These are phyloP conservation scores for Chaetomidium leptoderma DNA, from an alignment of 495 filamentous ascomycete species.

Conservation along the genomic window DNA sequence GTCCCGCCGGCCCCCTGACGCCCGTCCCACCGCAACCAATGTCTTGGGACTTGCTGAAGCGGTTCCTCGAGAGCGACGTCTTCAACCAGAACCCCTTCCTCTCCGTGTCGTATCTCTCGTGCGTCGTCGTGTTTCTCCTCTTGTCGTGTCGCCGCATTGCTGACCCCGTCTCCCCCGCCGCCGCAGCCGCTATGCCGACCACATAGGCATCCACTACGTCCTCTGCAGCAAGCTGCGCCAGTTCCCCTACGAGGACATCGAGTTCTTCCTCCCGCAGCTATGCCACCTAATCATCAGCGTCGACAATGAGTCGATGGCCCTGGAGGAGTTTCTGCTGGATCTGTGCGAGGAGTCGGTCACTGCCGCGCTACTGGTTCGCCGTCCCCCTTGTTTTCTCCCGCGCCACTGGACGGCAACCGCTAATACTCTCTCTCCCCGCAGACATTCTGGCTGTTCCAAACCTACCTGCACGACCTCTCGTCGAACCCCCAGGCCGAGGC, in stretches of 20 bases:
- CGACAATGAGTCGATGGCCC: slow-evolving; percentile 77
- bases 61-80: slow-evolving; percentile 76
- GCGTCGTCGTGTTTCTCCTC: slow-evolving; percentile 33
- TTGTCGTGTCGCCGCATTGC: slow-evolving; percentile 4
- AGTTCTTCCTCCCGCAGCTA: slow-evolving; percentile 77
- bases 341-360: slow-evolving; percentile 76
- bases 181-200: slow-evolving; percentile 69
- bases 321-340: slow-evolving; percentile 76
- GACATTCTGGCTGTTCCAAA: slow-evolving; percentile 83
- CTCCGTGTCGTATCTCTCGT: slow-evolving; percentile 75
- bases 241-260: slow-evolving; percentile 77
- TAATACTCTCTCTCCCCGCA: slow-evolving; percentile 34
- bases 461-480: slow-evolving; percentile 70
- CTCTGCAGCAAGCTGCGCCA: slow-evolving; percentile 74
- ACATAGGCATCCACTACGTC: slow-evolving; percentile 77
- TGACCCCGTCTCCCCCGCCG: slow-evolving; percentile 14
- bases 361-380: slow-evolving; percentile 64
- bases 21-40: slow-evolving; percentile 34
- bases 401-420: not conserved
- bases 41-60: slow-evolving; percentile 64
- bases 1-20: slow-evolving; percentile 14
- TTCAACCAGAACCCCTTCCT: slow-evolving; percentile 78
- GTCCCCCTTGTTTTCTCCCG: not conserved
- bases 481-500: slow-evolving; percentile 61
- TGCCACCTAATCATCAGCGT: slow-evolving; percentile 74